A percentile compares a stretch with the other conserved stretches of the same genome.
These are phyloP conservation scores for Parathielavia appendiculata DNA, from an alignment of 495 filamentous ascomycete genomes.

Conservation along the genomic window DNA sequence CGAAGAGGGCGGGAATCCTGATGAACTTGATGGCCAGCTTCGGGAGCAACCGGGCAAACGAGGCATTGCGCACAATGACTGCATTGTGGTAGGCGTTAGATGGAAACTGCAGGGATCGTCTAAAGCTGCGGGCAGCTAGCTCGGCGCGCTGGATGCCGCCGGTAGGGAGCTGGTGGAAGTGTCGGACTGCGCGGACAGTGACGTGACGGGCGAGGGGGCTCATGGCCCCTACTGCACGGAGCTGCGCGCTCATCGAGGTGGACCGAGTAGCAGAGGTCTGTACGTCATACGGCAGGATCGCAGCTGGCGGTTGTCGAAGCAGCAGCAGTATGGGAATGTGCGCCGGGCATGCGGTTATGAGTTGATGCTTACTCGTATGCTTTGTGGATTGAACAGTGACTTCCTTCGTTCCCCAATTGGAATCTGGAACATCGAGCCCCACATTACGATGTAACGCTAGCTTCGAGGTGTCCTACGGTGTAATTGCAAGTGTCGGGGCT, in stretches of 20 bases:
- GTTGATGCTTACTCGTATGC: not conserved
- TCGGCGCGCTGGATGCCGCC: slow-evolving; percentile 67
- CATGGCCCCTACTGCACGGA: slow-evolving; percentile 66
- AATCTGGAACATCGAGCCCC: too few relatives aligned
- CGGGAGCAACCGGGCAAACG: slow-evolving; percentile 80
- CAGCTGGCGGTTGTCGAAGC: not conserved
- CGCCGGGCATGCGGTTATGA: not conserved
- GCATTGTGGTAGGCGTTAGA: slow-evolving; percentile 81
- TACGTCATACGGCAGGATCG: slow-evolving; percentile 20
- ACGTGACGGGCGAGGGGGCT: slow-evolving; percentile 55
- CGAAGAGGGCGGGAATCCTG: slow-evolving; percentile 83
- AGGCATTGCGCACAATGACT: slow-evolving; percentile 76
- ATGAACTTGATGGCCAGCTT: slow-evolving; percentile 83
- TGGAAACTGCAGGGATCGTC: slow-evolving; percentile 65
- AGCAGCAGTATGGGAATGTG: not conserved
- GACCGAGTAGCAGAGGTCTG: slow-evolving; percentile 10
- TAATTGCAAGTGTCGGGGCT: too few relatives aligned
- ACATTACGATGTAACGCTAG: too few relatives aligned
- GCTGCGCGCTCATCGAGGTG: slow-evolving; percentile 77
- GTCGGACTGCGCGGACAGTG: slow-evolving; percentile 55
- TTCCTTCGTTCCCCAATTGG: too few relatives aligned
- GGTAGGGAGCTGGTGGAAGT: slow-evolving; percentile 58
- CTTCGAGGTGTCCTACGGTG: too few relatives aligned
- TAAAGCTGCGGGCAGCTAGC: slow-evolving; percentile 51
- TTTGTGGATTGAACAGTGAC: not conserved